Percentiles rank a stretch among this genome's conserved stretches.
Evolutionary conservation across 2,329 filamentous ascomycete species (phyloP).

Genomic region (Sarocladiaceae sp.): DNA sequence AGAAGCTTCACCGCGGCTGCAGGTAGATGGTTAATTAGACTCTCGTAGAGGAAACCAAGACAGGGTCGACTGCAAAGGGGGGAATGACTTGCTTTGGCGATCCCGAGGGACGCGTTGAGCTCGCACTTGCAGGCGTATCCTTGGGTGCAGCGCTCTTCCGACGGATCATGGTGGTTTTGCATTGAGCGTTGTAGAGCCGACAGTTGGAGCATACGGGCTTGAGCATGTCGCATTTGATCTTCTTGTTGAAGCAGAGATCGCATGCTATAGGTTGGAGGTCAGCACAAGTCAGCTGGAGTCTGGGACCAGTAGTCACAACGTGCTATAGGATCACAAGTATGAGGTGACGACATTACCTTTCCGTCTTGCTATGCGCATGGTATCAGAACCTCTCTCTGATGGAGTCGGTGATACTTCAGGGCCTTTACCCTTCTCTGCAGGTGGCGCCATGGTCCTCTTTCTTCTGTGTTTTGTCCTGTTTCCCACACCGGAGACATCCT

Average conservation of each 20-base stretch:
- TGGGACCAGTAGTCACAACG: no score
- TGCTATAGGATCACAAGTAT: background rate
- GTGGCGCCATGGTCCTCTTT: background rate
- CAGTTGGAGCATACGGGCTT: slow-evolving; percentile 39
- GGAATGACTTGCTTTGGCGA: no score
- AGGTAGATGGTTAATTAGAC: background rate
- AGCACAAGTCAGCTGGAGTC: no score
- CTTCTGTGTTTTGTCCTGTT: background rate
- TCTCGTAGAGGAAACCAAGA: no score
- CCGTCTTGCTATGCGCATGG: background rate
- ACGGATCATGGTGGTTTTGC: slow-evolving; percentile 14
- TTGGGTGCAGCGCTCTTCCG: slow-evolving; percentile 1
- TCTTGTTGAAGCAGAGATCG: slow-evolving; percentile 38
- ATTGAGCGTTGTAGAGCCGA: slow-evolving; percentile 33
- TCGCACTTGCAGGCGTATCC: background rate
- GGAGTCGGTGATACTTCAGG: background rate
- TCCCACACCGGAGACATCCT: no score
- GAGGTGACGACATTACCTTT: slow-evolving; percentile 1
- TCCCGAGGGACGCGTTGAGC: background rate
- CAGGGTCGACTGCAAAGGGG: no score
- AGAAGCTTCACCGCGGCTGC: background rate
- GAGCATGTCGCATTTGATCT: slow-evolving; percentile 39
- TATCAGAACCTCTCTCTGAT: background rate
- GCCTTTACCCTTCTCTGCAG: background rate
- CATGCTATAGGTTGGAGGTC: no score